Evolutionary conservation across 805 yeast genomes (phyloP), one percentile per base, ranked within the genome.

Genomic region (Starmera dryadoides): DNA sequence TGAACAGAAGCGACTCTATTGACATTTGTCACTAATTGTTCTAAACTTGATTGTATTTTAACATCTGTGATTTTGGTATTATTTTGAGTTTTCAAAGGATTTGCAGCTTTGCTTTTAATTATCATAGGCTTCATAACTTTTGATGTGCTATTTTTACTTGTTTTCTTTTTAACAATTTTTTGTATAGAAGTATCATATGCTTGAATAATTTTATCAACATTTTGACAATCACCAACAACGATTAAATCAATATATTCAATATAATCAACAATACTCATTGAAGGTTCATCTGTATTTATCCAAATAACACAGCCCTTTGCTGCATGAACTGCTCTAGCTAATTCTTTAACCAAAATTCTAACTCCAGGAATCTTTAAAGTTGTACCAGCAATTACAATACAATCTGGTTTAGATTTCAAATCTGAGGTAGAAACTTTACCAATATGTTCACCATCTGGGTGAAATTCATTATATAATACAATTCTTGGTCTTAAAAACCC

Each of bases 381-480:
- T 0, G 96, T 88, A 3, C 96, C 96, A 7, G 83, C 85, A 37
- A 88, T 80, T 6, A 88, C 61, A 34, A 87, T 60, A 50, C 91
- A 81, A 55, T 88, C 96, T 15, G 94, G 88, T 30, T 71, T 71
- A 10, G 69, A 60, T 42, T 66, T 69, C 33, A 85, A 58, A 58
- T 88, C 96, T 2, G 68, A 47, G 15, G 81, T 81, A 5, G 87
- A 73, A 4, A 84, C 75, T 38, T 77, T 75, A 1, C 95, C 95
- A 35, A 88, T 86, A 22, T 81, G 75, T 34, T 91, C 95, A 44
- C 93, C 88, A 56, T 87, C 95, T 1, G 95, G 95, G 54, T 88
- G 85, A 40, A 71, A 68, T 50, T 88, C 86, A 64, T 85, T 71
- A 66, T 89, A 81, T 9, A 81, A 56, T 3, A 81, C 84, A 22